phyloP scores from a whole-genome alignment of 441 rosid genomes.

The Eruca vesicaria region DNA sequence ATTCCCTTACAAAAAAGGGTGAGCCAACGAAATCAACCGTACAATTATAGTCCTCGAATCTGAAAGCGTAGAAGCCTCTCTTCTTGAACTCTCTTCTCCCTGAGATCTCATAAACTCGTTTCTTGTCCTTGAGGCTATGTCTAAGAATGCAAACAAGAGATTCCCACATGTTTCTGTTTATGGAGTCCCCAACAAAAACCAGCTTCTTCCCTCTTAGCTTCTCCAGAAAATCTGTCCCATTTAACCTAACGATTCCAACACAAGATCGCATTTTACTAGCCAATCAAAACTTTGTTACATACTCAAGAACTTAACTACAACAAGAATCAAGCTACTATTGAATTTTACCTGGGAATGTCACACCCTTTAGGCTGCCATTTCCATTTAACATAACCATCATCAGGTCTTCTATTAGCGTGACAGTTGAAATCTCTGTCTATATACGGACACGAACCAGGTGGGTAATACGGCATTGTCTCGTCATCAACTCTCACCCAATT shows the following conservation, averaged over 20 bases:
- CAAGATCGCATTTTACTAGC: background rate
- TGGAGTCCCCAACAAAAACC: slow-evolving; percentile 71
- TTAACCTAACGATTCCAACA: slow-evolving; percentile 32
- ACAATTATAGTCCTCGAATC: slow-evolving; percentile 73
- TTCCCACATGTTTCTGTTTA: slow-evolving; percentile 78
- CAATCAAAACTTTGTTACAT: background rate
- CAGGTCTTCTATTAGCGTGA: slow-evolving; percentile 56
- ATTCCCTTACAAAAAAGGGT: slow-evolving; percentile 64
- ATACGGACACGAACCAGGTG: slow-evolving; percentile 58
- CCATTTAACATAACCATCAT: slow-evolving; percentile 53
- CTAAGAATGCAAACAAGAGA: slow-evolving; percentile 69
- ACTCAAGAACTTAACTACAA: background rate
- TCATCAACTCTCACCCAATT: slow-evolving; percentile 53
- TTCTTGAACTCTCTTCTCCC: slow-evolving; percentile 60
- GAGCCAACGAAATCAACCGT: slow-evolving; percentile 61
- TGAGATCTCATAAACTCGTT: slow-evolving; percentile 55
- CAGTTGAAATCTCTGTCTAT: slow-evolving; percentile 63
- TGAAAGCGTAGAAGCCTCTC: slow-evolving; percentile 61
- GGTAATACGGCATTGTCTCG: slow-evolving; percentile 55
- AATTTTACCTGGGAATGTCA: slow-evolving; percentile 26
- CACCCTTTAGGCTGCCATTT: slow-evolving; percentile 69
- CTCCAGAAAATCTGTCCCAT: slow-evolving; percentile 66
- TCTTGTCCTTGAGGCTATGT: slow-evolving; percentile 48
- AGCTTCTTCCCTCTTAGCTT: slow-evolving; percentile 59
- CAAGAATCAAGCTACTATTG: background rate